A percentile compares a stretch with the other conserved stretches of the same genome.
Evolutionary conservation across 805 yeast species (phyloP).

Genomic region (Spathaspora sp.): DNA sequence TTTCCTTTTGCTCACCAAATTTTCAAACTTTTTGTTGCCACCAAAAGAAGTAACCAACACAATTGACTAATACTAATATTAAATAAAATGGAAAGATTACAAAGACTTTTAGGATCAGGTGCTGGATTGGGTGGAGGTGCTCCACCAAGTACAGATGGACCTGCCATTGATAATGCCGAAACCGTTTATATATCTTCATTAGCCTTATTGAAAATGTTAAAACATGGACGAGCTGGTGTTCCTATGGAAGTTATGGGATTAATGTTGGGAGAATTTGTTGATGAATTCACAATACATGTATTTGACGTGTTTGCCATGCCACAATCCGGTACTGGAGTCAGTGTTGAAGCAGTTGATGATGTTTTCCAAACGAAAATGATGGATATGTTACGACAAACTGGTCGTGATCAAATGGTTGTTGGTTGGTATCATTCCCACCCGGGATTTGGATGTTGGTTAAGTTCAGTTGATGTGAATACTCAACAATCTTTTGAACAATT

Average conservation of each 20-base stretch:
- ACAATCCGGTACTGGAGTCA: conserved; percentile 96
- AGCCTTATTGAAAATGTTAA: conserved; percentile 93
- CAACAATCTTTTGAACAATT: conserved; percentile 97
- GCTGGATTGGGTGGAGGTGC: conserved; percentile 45
- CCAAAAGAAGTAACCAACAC: background rate
- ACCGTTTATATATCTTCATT: conserved; percentile 94
- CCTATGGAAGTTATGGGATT: conserved; percentile 90
- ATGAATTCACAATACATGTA: conserved; percentile 94
- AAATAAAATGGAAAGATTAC: conserved; percentile 44
- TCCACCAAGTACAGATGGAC: conserved; percentile 56
- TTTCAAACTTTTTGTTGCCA: background rate
- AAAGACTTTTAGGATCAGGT: conserved; percentile 43
- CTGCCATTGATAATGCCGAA: conserved; percentile 91
- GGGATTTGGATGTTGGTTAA: conserved; percentile 99
- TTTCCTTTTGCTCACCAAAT: background rate
- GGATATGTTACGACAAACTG: conserved; percentile 99
- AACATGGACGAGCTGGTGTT: conserved; percentile 91
- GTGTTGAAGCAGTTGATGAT: conserved; percentile 98
- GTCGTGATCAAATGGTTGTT: conserved; percentile 98
- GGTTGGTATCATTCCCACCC: conserved; percentile 99
- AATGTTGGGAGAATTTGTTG: conserved; percentile 97
- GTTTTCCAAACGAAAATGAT: conserved; percentile 98
- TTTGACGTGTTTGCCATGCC: conserved; percentile 99
- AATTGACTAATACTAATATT: background rate
- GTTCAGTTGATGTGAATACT: conserved; percentile 95